These are phyloP conservation scores for Salmacisia buchloeana DNA, from an alignment of 1,284 basidiomycete genomes.

Conservation along the genomic window DNA sequence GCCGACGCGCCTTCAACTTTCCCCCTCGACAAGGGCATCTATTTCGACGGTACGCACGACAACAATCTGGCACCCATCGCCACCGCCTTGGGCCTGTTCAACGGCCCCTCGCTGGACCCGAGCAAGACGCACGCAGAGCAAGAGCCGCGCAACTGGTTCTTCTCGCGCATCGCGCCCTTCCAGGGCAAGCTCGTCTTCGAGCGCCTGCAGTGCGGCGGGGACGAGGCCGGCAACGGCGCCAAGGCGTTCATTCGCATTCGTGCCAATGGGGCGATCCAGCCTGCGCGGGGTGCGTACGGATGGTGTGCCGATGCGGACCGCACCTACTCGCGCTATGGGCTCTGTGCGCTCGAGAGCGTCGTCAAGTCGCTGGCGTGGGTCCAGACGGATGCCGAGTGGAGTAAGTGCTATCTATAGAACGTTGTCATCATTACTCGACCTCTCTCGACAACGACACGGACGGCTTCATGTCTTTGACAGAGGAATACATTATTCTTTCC, in stretches of 20 bases:
- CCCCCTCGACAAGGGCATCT: constrained; percentile 14
- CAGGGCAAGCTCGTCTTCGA: constrained; percentile 24
- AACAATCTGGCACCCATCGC: constrained; percentile 22
- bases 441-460: no score
- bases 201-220: constrained; percentile 11
- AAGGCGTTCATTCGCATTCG: constrained; percentile 17
- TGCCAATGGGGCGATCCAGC: constrained; percentile 17
- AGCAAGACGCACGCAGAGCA: constrained; percentile 9
- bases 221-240: not conserved
- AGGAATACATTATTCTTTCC: no score
- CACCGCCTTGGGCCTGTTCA: constrained; percentile 21
- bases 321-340: constrained; percentile 6
- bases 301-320: constrained; percentile 10
- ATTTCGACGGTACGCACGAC: constrained; percentile 24
- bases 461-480: no score
- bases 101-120: constrained; percentile 12
- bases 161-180: constrained; percentile 18
- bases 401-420: constrained; percentile 14
- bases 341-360: constrained; percentile 18
- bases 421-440: no score
- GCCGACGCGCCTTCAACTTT: constrained; percentile 9
- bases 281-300: not conserved
- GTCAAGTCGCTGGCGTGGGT: constrained; percentile 12
- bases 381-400: constrained; percentile 17
- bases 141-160: constrained; percentile 15